Evolutionary conservation across 495 filamentous ascomycete genomes (phyloP).

Genomic region (Bacidia rubella): DNA sequence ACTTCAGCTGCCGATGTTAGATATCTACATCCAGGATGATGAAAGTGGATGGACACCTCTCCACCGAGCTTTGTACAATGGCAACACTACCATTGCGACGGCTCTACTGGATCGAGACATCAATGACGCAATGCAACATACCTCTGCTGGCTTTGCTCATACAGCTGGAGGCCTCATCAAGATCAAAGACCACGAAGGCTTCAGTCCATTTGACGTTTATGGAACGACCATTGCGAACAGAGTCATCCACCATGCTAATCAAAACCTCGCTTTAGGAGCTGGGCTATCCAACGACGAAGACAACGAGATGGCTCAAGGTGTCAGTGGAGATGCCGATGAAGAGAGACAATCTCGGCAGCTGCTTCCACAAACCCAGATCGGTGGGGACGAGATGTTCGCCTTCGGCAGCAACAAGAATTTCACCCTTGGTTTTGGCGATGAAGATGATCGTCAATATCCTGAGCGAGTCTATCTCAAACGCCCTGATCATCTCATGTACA

Average conservation of each 20-base stretch:
- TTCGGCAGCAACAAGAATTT: conserved; percentile 95
- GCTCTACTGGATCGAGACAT: conserved; percentile 64
- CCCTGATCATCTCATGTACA: conserved; percentile 61
- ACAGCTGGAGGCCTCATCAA: conserved; percentile 60
- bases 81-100: conserved; percentile 76
- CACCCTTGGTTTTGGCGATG: conserved; percentile 79
- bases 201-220: conserved; percentile 88
- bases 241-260: conserved; percentile 26
- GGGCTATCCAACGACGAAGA: conserved; percentile 25
- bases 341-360: conserved; percentile 14
- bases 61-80: conserved; percentile 84
- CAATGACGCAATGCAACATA: conserved; percentile 44
- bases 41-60: conserved; percentile 95
- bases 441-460: conserved; percentile 86
- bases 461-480: conserved; percentile 67
- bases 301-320: conserved; percentile 26
- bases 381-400: conserved; percentile 77
- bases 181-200: conserved; percentile 88
- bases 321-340: conserved; percentile 26
- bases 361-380: conserved; percentile 27
- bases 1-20: conserved; percentile 65
- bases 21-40: conserved; percentile 71
- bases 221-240: conserved; percentile 61
- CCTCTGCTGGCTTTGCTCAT: conserved; percentile 31
- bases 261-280: conserved; percentile 8